Evolutionary conservation across 2,329 filamentous ascomycete genomes (phyloP).

Genomic region (Botrytis elliptica): DNA sequence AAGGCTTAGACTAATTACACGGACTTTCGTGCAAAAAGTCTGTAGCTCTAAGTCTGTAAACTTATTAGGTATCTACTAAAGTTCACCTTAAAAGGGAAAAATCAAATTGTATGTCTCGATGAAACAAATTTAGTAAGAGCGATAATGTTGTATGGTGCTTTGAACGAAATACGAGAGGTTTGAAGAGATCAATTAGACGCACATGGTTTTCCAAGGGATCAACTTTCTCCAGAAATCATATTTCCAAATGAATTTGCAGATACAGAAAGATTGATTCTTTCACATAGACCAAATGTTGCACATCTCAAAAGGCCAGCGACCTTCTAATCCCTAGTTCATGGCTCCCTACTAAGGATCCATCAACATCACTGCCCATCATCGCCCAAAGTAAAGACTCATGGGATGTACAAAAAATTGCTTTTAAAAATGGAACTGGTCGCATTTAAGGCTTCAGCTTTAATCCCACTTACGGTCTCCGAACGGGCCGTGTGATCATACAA

Average conservation of each 20-base stretch:
- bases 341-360: background rate
- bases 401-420: background rate
- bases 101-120: too few relatives aligned
- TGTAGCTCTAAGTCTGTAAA: background rate
- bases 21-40: too few relatives aligned
- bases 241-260: background rate
- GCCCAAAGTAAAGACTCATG: background rate
- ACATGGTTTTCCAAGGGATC: background rate
- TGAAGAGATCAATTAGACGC: background rate
- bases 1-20: background rate
- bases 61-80: background rate
- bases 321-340: background rate
- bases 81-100: fast-evolving
- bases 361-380: background rate
- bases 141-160: background rate
- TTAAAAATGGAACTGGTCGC: background rate
- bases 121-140: background rate
- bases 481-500: background rate
- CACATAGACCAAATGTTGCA: background rate
- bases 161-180: background rate
- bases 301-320: background rate
- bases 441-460: background rate
- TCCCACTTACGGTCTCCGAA: background rate
- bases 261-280: background rate
- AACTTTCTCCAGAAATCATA: background rate